Evolutionary conservation across 2,329 filamentous ascomycete genomes (phyloP), one percentile per base, ranked within the genome.

Genomic region (Fusarium sulawesiense): DNA sequence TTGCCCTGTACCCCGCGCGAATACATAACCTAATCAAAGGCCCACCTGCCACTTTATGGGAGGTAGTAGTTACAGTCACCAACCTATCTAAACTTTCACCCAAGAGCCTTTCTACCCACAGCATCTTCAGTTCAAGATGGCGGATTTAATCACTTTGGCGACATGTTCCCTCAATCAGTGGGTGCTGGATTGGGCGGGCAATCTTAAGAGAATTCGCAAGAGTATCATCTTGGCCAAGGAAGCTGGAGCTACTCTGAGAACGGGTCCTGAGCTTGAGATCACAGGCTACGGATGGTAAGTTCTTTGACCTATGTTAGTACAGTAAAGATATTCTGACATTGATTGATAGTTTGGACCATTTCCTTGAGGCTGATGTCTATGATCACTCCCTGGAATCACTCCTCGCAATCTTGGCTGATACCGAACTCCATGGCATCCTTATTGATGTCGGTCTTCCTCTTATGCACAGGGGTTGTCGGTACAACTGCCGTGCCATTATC

Each of bases 191-290:
- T 55, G 60, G 55, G 21, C 87, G 66, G 89, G 89, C 40, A 93
- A 93, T 74, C 78, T 83, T 3, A 83, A 85, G 50, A 83, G 91
- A 20, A 92, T 92, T 68, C 84, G 89, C 20, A 83, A 91, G 76
- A 89, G 86, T 58, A 89, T 92, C 71, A 82, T 79, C 37, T 71
- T 80, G 27, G 89, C 90, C 20, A 92, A 92, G 77, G 81, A 80
- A 48, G 82, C 83, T 5, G 87, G 88, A 27, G 89, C 90, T n/a
- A 86, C 83, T 12, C 78, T 92, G n/a, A 84, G 90, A 54, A 84
- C 87, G 4, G 87, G 88, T 6, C 88, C 85, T 3, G 88, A 73
- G 88, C 79, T 86, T 20, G 84, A 87, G 74, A 82, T 78, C 11
- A 68, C 63, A 6, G 74, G 73, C 23, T 78, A 82, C 69, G 79